Evolutionary conservation across 306 rosid genomes (phyloP), one percentile per base, ranked within the genome.

Genomic region (Medicago arabica): DNA sequence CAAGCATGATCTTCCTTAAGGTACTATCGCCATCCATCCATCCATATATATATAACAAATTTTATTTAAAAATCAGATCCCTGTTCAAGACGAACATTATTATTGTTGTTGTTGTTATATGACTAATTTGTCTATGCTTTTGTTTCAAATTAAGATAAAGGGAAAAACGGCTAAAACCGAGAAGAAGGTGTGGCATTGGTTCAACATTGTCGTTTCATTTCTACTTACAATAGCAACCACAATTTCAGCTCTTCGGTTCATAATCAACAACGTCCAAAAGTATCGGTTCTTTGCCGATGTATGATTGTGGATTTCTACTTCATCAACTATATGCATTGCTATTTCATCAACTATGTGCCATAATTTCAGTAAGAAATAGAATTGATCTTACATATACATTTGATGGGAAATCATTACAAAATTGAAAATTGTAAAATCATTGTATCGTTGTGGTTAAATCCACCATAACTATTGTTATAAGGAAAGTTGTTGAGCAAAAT

Each of bases 1-100:
- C 88, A 23, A 89, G 91, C 88, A 80, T 89, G 89, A 39, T 87
- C 74, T 89, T 87, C 74, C 73, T 89, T 43, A 89, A 89, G 91
- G 91, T 89, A 25, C 0, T 59, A 25, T 23, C 39, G 12, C 4
- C 3, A 0, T 59, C 17, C 16, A 1, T n/a, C n/a, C n/a, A n/a
- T n/a, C n/a, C n/a, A n/a, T n/a, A n/a, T n/a, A n/a, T n/a, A n/a
- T n/a, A n/a, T n/a, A n/a, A n/a, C n/a, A n/a, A n/a, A n/a, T n/a
- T n/a, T n/a, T n/a, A n/a, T n/a, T n/a, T n/a, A n/a, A n/a, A n/a
- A n/a, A n/a, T n/a, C n/a, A n/a, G n/a, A n/a, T n/a, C n/a, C n/a
- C n/a, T n/a, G n/a, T n/a, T n/a, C n/a, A n/a, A n/a, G n/a, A n/a
- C n/a, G n/a, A n/a, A n/a, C n/a, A n/a, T n/a, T n/a, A n/a, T n/a